These are phyloP conservation scores for Inonotus obliquus DNA, from an alignment of 1,284 basidiomycete genomes.

Conservation along the genomic window DNA sequence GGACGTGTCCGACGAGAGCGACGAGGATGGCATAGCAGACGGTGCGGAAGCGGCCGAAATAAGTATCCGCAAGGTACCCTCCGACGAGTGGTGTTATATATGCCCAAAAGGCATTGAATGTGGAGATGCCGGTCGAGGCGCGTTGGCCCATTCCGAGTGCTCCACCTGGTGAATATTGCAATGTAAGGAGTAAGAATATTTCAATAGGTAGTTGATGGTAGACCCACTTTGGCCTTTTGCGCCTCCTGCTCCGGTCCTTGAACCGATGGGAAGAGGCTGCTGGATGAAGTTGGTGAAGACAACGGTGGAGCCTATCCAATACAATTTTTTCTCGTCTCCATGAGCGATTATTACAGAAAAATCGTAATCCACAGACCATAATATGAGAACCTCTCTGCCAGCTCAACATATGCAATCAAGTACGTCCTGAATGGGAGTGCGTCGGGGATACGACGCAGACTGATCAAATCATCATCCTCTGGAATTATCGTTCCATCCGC, in stretches of 20 bases:
- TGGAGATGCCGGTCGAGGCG: constrained; percentile 64
- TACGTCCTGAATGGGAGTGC: constrained; percentile 62
- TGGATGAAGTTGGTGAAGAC: constrained; percentile 76
- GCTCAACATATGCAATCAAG: constrained; percentile 63
- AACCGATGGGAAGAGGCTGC: constrained; percentile 58
- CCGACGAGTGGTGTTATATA: constrained; percentile 60
- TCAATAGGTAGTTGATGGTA: neutral
- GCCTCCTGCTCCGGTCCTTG: constrained; percentile 62
- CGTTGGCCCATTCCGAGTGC: constrained; percentile 65
- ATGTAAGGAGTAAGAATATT: neutral
- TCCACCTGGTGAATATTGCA: constrained; percentile 32
- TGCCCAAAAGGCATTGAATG: constrained; percentile 61
- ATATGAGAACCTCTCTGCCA: constrained; percentile 74
- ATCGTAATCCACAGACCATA: constrained; percentile 39
- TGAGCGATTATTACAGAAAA: neutral
- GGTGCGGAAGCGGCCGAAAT: constrained; percentile 74
- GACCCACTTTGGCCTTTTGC: constrained; percentile 35
- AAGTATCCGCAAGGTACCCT: constrained; percentile 71
- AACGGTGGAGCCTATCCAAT: neutral
- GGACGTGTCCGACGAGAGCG: constrained; percentile 61
- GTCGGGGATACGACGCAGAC: constrained; percentile 61
- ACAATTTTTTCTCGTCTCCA: neutral
- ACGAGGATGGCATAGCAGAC: constrained; percentile 54
- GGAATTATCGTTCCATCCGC: constrained; percentile 46
- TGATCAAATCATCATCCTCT: constrained; percentile 60